phyloP scores from a whole-genome alignment of 2,329 filamentous ascomycete genomes.

The Colletotrichum theobromicola region DNA sequence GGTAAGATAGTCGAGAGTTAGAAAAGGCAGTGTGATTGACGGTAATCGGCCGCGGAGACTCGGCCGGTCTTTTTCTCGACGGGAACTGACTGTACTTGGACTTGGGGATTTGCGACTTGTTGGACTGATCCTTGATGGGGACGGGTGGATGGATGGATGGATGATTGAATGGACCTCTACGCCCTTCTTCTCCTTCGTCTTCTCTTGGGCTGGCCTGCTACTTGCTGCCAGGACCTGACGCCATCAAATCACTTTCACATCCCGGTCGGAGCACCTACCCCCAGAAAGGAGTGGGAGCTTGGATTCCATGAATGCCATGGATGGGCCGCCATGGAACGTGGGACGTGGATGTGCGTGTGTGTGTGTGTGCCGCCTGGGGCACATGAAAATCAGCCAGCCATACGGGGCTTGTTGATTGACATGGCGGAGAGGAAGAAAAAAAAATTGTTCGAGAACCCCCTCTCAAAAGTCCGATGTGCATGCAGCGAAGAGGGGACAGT shows the following conservation, averaged over 20 bases:
- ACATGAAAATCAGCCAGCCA: not conserved
- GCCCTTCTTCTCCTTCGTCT: not conserved
- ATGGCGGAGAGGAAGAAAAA: not conserved
- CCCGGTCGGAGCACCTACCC: slow-evolving; percentile 3
- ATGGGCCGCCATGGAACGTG: not conserved
- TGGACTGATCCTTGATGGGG: not conserved
- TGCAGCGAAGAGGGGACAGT: not conserved
- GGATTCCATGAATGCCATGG: not conserved
- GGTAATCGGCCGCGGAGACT: not conserved
- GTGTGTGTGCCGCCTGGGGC: not conserved
- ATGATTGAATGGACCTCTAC: not conserved
- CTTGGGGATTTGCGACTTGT: not conserved
- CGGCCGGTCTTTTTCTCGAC: not conserved
- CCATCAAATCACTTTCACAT: slow-evolving; percentile 7
- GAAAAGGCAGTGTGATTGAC: not conserved
- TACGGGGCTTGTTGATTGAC: not conserved
- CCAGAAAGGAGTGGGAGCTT: not conserved
- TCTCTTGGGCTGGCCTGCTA: not conserved
- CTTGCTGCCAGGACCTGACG: not conserved
- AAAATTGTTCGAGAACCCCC: not conserved
- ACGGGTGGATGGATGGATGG: no score
- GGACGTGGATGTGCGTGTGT: not conserved
- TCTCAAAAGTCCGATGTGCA: not conserved
- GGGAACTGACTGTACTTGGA: not conserved
- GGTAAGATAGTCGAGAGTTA: not conserved